Evolutionary conservation across 73 alveolate genomes (phyloP), one percentile per base, ranked within the genome.

Genomic region (Uronychia setigera): DNA sequence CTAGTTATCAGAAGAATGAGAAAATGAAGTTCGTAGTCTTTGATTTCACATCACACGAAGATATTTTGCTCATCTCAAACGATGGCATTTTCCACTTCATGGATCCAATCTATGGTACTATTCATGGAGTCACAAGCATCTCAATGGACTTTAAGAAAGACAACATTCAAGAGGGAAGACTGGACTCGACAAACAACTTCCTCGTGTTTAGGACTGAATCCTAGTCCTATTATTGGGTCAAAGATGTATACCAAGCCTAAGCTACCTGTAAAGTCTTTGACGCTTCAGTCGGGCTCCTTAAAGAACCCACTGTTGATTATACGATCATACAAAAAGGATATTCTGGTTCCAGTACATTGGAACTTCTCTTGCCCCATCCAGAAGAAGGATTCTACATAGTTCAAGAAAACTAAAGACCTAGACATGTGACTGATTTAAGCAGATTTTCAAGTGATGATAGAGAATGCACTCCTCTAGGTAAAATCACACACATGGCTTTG

Each of bases 1-100:
- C 79, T 29, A 29, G 9, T 59, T 31, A 74, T 26, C 60, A 60
- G 32, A 30, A 76, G 67, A 79, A 29, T 34, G 91, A 84, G 74
- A 84, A 80, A 29, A 60, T 80, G 46, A 80, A 67, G 78, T 88
- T 88, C 90, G 83, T 82, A 1, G 33, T 82, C 77, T 81, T 91
- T 76, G 87, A 74, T 33, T 91, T 86, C 59, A 91, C 93, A 0
- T 14, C 58, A 14, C 92, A 91, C 29, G 96, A 91, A 86, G 96
- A 91, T 31, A 76, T 91, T 32, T 46, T 85, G n/a, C 59, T 91
- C 0, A 35, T 91, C 26, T 46, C 96, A 0, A 33, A 78, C 30
- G 86, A 85, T 76, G 96, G 96, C 27, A 33, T 32, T 0, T 32
- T 80, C 31, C 76, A 76, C 83, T 46, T 86, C 35, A 60, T 91